Evolutionary conservation across 495 filamentous ascomycete species (phyloP).

Genomic region (Penicillium atrosanguineum): DNA sequence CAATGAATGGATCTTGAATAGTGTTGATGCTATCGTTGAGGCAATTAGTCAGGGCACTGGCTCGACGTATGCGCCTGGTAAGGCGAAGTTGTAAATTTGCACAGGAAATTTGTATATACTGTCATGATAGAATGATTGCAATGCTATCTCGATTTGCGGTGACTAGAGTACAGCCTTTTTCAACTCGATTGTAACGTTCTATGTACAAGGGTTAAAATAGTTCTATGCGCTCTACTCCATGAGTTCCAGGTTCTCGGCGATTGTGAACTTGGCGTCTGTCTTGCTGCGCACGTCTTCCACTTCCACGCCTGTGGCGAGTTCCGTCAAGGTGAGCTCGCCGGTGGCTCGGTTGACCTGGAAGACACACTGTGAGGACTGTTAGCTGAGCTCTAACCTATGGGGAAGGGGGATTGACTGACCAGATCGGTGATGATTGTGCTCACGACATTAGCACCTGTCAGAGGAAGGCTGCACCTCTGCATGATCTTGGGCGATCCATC

Average conservation of each 20-base stretch:
- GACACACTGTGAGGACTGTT: slow-evolving; percentile 49
- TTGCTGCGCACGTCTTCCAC: slow-evolving; percentile 83
- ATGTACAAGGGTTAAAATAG: too few relatives aligned
- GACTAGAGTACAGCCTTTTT: neutral
- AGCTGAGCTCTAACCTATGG: neutral
- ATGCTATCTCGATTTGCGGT: neutral
- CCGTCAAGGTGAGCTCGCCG: slow-evolving; percentile 72
- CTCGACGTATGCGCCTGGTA: slow-evolving; percentile 58
- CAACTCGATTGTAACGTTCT: neutral
- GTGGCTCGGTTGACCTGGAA: slow-evolving; percentile 81
- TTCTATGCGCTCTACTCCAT: slow-evolving; percentile 58
- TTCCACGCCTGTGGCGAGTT: slow-evolving; percentile 79
- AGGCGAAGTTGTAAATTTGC: slow-evolving; percentile 46
- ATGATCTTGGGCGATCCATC: slow-evolving; percentile 87
- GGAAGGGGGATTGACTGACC: slow-evolving; percentile 43
- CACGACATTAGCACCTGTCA: slow-evolving; percentile 83
- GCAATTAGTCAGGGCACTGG: slow-evolving; percentile 57
- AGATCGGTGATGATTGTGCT: slow-evolving; percentile 91
- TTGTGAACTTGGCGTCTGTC: slow-evolving; percentile 76
- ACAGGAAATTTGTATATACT: neutral
- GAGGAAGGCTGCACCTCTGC: slow-evolving; percentile 76
- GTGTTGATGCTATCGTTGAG: slow-evolving; percentile 65
- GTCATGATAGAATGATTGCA: slow-evolving; percentile 1
- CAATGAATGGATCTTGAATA: slow-evolving; percentile 66
- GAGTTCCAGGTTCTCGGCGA: slow-evolving; percentile 67